A percentile compares a stretch with the other conserved stretches of the same genome.
Conservation (phyloP, 2,329 filamentous ascomycete species). For the Microcyclosporella mali region DNA sequence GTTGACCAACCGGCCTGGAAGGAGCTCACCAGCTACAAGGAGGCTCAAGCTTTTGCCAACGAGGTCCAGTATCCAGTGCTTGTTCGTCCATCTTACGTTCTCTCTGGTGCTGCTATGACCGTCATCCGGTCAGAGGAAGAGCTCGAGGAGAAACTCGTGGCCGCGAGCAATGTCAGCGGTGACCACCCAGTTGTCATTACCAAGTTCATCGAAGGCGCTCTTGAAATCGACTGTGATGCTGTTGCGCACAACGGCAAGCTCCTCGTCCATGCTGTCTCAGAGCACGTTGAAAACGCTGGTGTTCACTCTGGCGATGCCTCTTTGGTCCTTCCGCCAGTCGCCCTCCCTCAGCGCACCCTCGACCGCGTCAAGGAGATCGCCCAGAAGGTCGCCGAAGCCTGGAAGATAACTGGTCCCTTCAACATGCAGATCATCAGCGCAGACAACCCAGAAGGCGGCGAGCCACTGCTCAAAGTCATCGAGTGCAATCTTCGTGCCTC, state of each 20-base stretch:
- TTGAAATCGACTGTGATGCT: slow-evolving; percentile 94
- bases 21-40: slow-evolving; percentile 82
- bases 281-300: slow-evolving; percentile 95
- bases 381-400: slow-evolving; percentile 90
- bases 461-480: slow-evolving; percentile 83
- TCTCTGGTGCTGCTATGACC: slow-evolving; percentile 97
- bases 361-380: slow-evolving; percentile 91
- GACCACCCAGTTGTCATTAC: slow-evolving; percentile 98
- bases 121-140: slow-evolving; percentile 85
- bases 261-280: slow-evolving; percentile 83
- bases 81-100: slow-evolving; percentile 88
- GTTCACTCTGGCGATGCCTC: slow-evolving; percentile 98
- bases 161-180: slow-evolving; percentile 82
- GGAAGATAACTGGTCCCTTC: slow-evolving; percentile 96
- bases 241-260: slow-evolving; percentile 82
- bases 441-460: slow-evolving; percentile 65
- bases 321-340: slow-evolving; percentile 79
- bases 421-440: slow-evolving; percentile 99
- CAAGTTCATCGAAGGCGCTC: slow-evolving; percentile 93
- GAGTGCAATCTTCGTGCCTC: slow-evolving; percentile 97
- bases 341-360: slow-evolving; percentile 70
- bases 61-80: slow-evolving; percentile 88
- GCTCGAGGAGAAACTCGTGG: slow-evolving; percentile 89
- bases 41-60: slow-evolving; percentile 79
- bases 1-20: slow-evolving; percentile 98